Base-by-base conservation (phyloP, 2,329 filamentous ascomycete species). In the Dactylonectria macrodidyma region DNA sequence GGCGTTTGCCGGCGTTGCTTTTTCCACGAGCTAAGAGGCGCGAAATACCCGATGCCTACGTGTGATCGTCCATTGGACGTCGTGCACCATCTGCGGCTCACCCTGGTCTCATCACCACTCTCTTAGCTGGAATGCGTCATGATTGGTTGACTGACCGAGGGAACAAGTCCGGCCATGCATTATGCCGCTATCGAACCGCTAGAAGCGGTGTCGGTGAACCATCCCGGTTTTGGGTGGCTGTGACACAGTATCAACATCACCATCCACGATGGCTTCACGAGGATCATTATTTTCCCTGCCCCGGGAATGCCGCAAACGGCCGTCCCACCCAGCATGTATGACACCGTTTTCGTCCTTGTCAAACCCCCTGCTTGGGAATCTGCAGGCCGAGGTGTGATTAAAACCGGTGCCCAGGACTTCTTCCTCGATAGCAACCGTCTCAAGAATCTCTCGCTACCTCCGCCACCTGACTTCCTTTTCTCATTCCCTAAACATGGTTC, bases 191-290 rank as follows among this genome's bases (percentile, higher is more conserved):
- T 76, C 68, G 71, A 76, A 62, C 70, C 72, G 74, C 74, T 72
- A 62, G 69, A 67, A 73, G 73, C 74, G 73, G 74, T 76, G 74
- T 76, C 74, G 74, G 74, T 76, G 74, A 76, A 73, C 69, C 71
- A 72, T 69, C 71, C 74, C 65, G 54, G 71, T 70, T 72, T 71
- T 75, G 61, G 74, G 67, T 69, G 67, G 59, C 65, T 74, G 71
- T 71, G 71, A 68, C 75, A 75, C 75, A 76, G 71, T 76, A 74
- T 69, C 59, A 71, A 68, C 72, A 75, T 70, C 65, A 63, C 44
- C 59, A 69, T 75, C 62, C 66, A 72, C 72, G 73, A 75, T 75
- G 71, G 62, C 74, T 75, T 76, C 74, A 75, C 59, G 74, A 67
- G 74, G 74, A 75, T 73, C 70, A 75, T 74, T 65, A 65, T 71